Evolutionary conservation across 2,329 filamentous ascomycete genomes (phyloP).

Genomic region (Balansia obtecta): DNA sequence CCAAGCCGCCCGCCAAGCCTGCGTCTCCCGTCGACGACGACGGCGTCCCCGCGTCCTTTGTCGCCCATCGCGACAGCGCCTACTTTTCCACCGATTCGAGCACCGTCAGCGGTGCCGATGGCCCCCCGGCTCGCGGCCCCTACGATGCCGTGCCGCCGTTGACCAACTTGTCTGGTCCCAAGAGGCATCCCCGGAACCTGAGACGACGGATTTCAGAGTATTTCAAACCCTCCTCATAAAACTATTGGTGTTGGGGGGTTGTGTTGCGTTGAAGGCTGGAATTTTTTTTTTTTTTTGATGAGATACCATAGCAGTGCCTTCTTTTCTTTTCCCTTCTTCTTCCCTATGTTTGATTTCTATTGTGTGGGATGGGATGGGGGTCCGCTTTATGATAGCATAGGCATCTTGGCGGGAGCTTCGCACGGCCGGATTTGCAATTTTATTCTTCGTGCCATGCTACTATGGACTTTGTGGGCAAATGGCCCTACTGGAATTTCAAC

Average conservation of each 20-base stretch:
- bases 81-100: slow-evolving; percentile 7
- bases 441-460: no score
- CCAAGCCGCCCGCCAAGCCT: background rate
- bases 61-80: slow-evolving; percentile 6
- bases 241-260: background rate
- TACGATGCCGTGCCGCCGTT: background rate
- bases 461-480: no score
- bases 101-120: slow-evolving; percentile 3
- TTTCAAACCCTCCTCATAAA: slow-evolving; percentile 8
- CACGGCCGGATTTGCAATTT: no score
- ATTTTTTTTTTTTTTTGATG: no score
- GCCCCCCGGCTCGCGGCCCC: no score
- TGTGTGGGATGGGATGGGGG: no score
- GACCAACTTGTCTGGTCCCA: background rate
- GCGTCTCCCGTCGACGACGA: background rate
- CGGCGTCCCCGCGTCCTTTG: no score
- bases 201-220: slow-evolving; percentile 9
- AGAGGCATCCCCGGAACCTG: slow-evolving; percentile 6
- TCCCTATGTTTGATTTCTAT: no score
- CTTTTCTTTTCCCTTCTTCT: no score
- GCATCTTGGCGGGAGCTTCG: no score
- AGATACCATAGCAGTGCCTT: background rate
- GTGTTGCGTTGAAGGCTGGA: background rate
- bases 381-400: no score
- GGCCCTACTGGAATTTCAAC: no score